phyloP scores from a whole-genome alignment of 805 yeast genomes.

The Ogataea populi-albae region DNA sequence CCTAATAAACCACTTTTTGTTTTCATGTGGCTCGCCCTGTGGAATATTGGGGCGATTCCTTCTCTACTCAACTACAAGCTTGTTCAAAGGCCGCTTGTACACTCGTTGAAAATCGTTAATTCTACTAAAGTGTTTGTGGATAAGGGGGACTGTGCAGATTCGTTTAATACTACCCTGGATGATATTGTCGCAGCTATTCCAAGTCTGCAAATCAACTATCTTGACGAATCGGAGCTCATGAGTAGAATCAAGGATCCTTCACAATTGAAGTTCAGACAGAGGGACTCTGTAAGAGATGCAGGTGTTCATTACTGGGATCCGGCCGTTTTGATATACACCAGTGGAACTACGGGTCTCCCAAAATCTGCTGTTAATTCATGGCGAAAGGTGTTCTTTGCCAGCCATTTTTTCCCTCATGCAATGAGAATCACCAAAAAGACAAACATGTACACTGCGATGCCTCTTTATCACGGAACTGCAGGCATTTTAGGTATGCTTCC shows the following conservation, averaged over 20 bases:
- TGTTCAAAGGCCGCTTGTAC: slow-evolving; percentile 68
- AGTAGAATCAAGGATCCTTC: slow-evolving; percentile 18
- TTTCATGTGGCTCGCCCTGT: slow-evolving; percentile 76
- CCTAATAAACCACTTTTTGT: slow-evolving; percentile 83
- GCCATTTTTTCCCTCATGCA: slow-evolving; percentile 65
- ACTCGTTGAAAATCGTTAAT: slow-evolving; percentile 71
- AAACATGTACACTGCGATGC: slow-evolving; percentile 86
- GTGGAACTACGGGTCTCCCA: slow-evolving; percentile 94
- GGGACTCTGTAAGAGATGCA: slow-evolving; percentile 56
- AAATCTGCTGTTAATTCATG: slow-evolving; percentile 92
- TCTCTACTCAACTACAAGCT: slow-evolving; percentile 84
- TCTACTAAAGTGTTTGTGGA: slow-evolving; percentile 69
- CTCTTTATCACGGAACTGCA: slow-evolving; percentile 92
- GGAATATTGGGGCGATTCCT: slow-evolving; percentile 90
- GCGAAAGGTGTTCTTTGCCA: slow-evolving; percentile 77
- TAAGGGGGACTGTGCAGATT: slow-evolving; percentile 54
- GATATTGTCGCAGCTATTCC: slow-evolving; percentile 38
- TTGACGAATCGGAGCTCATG: slow-evolving; percentile 21
- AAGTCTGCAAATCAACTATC: slow-evolving; percentile 13
- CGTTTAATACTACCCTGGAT: slow-evolving; percentile 40
- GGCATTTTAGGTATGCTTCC: slow-evolving; percentile 83
- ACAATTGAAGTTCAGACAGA: slow-evolving; percentile 51
- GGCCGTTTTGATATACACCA: slow-evolving; percentile 76
- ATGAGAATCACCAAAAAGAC: slow-evolving; percentile 54
- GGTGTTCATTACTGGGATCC: slow-evolving; percentile 57